Evolutionary conservation across 441 rosid genomes (phyloP).

Genomic region (Gossypium trilobum): DNA sequence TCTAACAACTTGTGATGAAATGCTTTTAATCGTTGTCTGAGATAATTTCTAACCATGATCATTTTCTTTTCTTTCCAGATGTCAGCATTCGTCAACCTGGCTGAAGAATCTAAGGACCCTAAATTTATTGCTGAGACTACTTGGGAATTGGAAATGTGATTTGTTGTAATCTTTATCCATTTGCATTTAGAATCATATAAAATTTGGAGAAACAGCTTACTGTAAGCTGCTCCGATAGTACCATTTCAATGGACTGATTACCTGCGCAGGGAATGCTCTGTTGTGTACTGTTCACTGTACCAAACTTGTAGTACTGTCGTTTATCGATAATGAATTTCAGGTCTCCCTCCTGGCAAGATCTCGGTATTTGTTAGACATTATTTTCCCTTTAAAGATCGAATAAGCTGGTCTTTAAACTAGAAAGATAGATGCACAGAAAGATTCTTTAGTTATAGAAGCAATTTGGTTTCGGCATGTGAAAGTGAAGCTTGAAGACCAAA

Average conservation of each 20-base stretch:
- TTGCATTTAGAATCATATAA: constrained; percentile 15
- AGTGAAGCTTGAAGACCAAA: not conserved
- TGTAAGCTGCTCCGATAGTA: not conserved
- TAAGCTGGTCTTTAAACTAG: not conserved
- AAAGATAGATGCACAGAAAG: not conserved
- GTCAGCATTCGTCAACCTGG: constrained; percentile 39
- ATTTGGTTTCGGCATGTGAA: constrained; percentile 3
- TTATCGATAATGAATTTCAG: constrained; percentile 4
- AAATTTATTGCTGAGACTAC: constrained; percentile 45
- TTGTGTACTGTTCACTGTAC: constrained; percentile 1
- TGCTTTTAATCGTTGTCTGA: not conserved
- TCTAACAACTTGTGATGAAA: not conserved
- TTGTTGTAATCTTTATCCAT: constrained; percentile 9
- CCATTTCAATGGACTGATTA: not conserved
- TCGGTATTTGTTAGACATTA: not conserved
- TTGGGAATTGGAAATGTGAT: constrained; percentile 49
- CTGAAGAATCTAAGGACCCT: constrained; percentile 41
- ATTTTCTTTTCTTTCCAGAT: constrained; percentile 29
- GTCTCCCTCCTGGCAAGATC: not conserved
- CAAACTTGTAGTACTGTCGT: not conserved
- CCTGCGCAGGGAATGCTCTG: constrained; percentile 10
- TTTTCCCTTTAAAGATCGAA: not conserved
- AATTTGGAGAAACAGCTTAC: constrained; percentile 11
- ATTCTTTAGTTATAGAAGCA: not conserved
- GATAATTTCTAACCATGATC: constrained; percentile 4